Evolutionary conservation across 345 rosid genomes (phyloP), one percentile per base, ranked within the genome.

Genomic region (Hibiscus tridactylites): DNA sequence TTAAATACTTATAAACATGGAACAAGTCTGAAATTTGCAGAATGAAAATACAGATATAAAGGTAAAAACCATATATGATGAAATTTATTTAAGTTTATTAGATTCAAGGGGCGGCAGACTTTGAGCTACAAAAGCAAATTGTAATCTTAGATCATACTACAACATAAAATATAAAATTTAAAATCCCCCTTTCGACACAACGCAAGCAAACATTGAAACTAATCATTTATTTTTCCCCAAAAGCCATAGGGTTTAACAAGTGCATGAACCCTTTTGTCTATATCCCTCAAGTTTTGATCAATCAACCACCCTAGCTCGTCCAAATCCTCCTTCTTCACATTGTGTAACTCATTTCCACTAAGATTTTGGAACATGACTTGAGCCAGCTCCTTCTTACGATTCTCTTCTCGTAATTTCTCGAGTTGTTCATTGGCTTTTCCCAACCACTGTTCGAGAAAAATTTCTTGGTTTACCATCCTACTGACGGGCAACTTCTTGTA

Each of bases 261-360:
- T 9, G 1, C 7, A 52, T 17, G 57, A 0, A 49, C 4, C 71
- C 46, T 73, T 17, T 64, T 68, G 6, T 73, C 9, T 39, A 39
- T 39, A 1, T 79, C 81, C 56, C 73, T 81, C n/a, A 74, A 47
- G 61, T 76, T 1, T 2, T 79, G 78, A 3, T 83, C 76, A 39
- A 78, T 47, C 4, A 77, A 35, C 73, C 0, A 39, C 10, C 44
- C 44, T 2, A 39, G 35, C 60, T 73, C 81, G 8, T 79, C 74
- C 24, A 79, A 65, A 62, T 74, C 76, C 16, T 6, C 21, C 65
- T 53, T 69, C 39, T 3, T 63, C 21, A 83, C 5, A 13, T 5
- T 17, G 44, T 61, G 13, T 35, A 73, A 24, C 8, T 33, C 19
- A 44, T 46, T 75, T 31, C 75, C 81, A 3, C 8, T 19, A 4